Evolutionary conservation across 2,329 filamentous ascomycete species (phyloP), one percentile per base, ranked within the genome.

Genomic region (Sarocladium brachiariae): DNA sequence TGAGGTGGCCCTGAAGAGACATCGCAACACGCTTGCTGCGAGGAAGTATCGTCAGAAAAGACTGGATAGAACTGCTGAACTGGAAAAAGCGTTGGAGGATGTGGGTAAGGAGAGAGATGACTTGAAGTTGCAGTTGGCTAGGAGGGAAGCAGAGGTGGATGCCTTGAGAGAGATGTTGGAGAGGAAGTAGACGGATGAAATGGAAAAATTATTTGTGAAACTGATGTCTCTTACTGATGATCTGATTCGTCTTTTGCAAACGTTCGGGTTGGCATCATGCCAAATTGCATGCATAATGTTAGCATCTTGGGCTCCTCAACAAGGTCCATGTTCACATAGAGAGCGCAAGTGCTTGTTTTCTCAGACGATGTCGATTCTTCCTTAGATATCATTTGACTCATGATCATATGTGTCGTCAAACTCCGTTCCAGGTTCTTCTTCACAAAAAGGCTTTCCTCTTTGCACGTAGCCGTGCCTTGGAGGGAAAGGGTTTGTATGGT

Each of bases 21-120:
- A 80, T 54, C 77, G 80, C 54, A 87, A 88, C 64, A 87, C 83
- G 13, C 73, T 86, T 54, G 84, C 84, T n/a, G 84, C 84, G 25
- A 76, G 82, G 54, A 82, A 84, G 54, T 87, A 86, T 61, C 80
- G 84, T 23, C 83, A 87, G 63, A 85, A 84, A 63, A 79, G 83
- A 41, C 73, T 87, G 30, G 83, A 87, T 58, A 80, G 82, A 54
- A 78, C 86, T 63, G 68, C 67, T 23, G 76, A 80, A 54, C 72
- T 88, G 27, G 83, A 87, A 63, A 64, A 68, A 8, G 75, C 78
- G 18, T 67, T 88, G 37, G 75, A 74, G 43, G 72, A 76, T 38
- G 75, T 83, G 60, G 77, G 77, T 52, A 65, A 72, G 45, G 84
- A 87, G 60, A 69, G 82, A 16, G 83, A 88, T 58, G 80, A 80